phyloP scores from a whole-genome alignment of 2,329 filamentous ascomycete genomes.

The Xylaria sp. region DNA sequence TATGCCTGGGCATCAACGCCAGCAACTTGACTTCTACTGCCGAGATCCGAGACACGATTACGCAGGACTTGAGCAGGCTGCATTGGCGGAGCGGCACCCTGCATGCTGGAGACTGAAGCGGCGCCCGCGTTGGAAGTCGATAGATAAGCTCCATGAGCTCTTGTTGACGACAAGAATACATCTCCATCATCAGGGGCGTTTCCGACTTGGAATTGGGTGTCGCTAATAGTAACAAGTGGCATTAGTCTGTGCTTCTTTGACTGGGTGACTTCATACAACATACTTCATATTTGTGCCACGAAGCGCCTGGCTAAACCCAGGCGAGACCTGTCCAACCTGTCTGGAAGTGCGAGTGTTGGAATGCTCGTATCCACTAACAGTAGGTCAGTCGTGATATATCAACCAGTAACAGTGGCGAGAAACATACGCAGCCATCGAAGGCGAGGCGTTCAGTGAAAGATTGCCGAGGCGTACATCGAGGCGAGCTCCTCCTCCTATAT shows the following conservation, averaged over 20 bases:
- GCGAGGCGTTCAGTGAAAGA: slow-evolving; percentile 7
- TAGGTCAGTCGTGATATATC: not conserved
- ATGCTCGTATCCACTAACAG: slow-evolving; percentile 1
- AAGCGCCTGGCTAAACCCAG: not conserved
- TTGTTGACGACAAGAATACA: slow-evolving; percentile 17
- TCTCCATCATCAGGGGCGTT: slow-evolving; percentile 19
- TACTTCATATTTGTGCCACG: slow-evolving; percentile 4
- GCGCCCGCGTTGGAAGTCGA: not conserved
- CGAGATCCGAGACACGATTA: slow-evolving; percentile 8
- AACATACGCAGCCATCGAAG: slow-evolving; percentile 5
- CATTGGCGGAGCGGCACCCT: slow-evolving; percentile 9
- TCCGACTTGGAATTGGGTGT: slow-evolving; percentile 19
- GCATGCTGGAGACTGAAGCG: slow-evolving; percentile 7
- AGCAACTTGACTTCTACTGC: slow-evolving; percentile 30
- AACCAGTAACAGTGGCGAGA: not conserved
- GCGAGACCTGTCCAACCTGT: slow-evolving; percentile 1
- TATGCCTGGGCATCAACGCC: slow-evolving; percentile 53
- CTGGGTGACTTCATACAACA: not conserved
- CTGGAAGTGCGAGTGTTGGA: not conserved
- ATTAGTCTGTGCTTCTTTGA: slow-evolving; percentile 1
- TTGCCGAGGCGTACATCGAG: slow-evolving; percentile 10
- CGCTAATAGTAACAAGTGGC: slow-evolving; percentile 1
- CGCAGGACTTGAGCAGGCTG: slow-evolving; percentile 11
- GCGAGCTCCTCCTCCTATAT: slow-evolving; percentile 15
- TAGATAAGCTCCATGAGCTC: not conserved